A percentile compares a stretch with the other conserved stretches of the same genome.
phyloP scores from a whole-genome alignment of 2,329 filamentous ascomycete species.

The Xylariaceae sp. region DNA sequence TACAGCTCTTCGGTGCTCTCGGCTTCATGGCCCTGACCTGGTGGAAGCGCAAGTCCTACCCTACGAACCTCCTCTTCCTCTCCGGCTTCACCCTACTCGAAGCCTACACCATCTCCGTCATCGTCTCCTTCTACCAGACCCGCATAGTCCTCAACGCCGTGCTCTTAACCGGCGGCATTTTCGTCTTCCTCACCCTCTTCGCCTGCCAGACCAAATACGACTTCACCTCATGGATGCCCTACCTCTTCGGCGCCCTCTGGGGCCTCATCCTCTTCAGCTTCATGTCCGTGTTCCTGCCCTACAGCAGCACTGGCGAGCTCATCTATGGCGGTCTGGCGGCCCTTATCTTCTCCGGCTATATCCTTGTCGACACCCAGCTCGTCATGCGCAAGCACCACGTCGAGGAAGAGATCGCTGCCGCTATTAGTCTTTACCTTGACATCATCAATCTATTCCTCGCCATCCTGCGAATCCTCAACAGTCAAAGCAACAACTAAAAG shows the following conservation, averaged over 20 bases:
- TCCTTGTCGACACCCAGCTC: constrained; percentile 92
- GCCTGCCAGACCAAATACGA: constrained; percentile 98
- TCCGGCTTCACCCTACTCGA: constrained; percentile 84
- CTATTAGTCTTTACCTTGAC: constrained; percentile 91
- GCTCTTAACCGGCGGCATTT: constrained; percentile 78
- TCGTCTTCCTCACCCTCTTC: constrained; percentile 74
- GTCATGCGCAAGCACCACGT: constrained; percentile 95
- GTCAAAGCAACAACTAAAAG: constrained; percentile 80
- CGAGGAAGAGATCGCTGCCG: constrained; percentile 94
- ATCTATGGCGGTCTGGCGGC: constrained; percentile 77
- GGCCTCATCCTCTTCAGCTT: constrained; percentile 87
- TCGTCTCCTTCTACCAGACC: constrained; percentile 84
- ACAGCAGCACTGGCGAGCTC: constrained; percentile 74
- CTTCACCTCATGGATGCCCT: constrained; percentile 95
- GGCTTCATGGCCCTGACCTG: constrained; percentile 81
- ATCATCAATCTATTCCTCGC: constrained; percentile 96
- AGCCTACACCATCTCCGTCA: constrained; percentile 87
- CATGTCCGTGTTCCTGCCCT: constrained; percentile 83
- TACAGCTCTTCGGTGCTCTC: constrained; percentile 69
- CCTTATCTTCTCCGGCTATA: constrained; percentile 88
- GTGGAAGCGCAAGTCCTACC: constrained; percentile 95
- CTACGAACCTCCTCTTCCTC: constrained; percentile 90
- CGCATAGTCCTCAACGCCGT: constrained; percentile 85
- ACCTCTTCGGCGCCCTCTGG: constrained; percentile 88
- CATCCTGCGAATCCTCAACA: constrained; percentile 93